Base-by-base conservation (phyloP, 2,329 filamentous ascomycete species). In the Zymoseptoria pseudotritici region DNA sequence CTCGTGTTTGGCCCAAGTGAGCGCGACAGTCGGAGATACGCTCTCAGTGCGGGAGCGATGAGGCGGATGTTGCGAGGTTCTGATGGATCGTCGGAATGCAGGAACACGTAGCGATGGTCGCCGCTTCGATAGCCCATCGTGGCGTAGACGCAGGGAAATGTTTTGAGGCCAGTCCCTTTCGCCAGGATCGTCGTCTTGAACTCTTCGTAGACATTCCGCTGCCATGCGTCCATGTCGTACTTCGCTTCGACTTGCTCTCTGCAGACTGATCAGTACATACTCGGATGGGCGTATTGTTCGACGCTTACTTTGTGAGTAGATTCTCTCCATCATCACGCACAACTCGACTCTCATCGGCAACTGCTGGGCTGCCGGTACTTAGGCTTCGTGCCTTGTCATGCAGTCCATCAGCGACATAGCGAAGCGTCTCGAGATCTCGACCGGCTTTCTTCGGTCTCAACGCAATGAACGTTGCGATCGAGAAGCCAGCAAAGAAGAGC, bases 171-270 rank as follows among this genome's bases (percentile, higher is more conserved):
- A 19, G 50, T 60, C 5, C 58, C 63, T 29, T 65, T 65, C 9
- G 63, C 63, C 13, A 65, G 58, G 13, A 65, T 63, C n/a, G 63
- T 63, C 13, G 61, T 61, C 51, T 62, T 63, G 63, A 65, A 65
- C 19, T 65, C 63, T 50, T 65, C 63, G 10, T 63, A 65, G 13
- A 59, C 63, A 42, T 62, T 22, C 20, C 63, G 57, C 46, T 65
- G 63, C 63, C 63, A 65, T 46, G 63, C 55, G 53, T 65, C 46
- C 61, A 63, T 63, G 49, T 63, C 61, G 24, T 52, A 65, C 11
- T 61, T 53, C 19, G 56, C 54, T 42, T 65, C 63, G 26, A 65
- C 51, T 36, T 62, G 59, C 42, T 65, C 63, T 53, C 50, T 51
- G 13, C 22, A 17, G n/a, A 11, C 10, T 51, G 13, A 8, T 51